Conservation (phyloP, 2,329 filamentous ascomycete genomes). For the Diaporthe humulicola region DNA sequence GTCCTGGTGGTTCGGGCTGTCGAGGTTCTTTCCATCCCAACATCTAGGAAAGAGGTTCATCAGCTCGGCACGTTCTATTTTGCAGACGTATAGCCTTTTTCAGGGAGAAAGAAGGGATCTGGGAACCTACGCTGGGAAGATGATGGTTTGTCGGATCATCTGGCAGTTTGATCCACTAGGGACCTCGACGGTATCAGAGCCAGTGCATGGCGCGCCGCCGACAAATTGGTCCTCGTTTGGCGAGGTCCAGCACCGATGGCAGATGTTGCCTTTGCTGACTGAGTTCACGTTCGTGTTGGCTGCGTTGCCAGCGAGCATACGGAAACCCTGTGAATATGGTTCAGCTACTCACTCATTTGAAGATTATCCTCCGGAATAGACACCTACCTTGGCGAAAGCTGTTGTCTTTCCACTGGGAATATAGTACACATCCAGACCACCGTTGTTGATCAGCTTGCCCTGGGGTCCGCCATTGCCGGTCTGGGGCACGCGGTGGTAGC, state of each 20-base stretch:
- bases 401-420: constrained; percentile 58
- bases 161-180: constrained; percentile 60
- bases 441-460: constrained; percentile 57
- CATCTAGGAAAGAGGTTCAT: not conserved
- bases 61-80: constrained; percentile 52
- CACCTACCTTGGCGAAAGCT: constrained; percentile 55
- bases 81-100: not conserved
- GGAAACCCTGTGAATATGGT: constrained; percentile 54
- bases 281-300: constrained; percentile 56
- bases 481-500: constrained; percentile 58
- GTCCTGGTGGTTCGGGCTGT: constrained; percentile 43
- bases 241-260: constrained; percentile 62
- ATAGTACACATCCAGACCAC: constrained; percentile 60
- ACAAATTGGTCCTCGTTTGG: constrained; percentile 60
- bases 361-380: no score
- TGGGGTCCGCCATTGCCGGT: constrained; percentile 60
- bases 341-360: not conserved
- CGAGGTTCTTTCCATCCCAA: constrained; percentile 41
- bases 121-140: constrained; percentile 56
- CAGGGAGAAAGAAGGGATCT: not conserved
- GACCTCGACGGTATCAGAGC: constrained; percentile 63
- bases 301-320: constrained; percentile 60
- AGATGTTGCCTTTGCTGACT: constrained; percentile 57
- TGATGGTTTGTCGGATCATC: constrained; percentile 67
- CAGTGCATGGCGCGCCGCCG: constrained; percentile 63